phyloP scores from a whole-genome alignment of 2,329 filamentous ascomycete genomes.

The Cladophialophora exuberans region DNA sequence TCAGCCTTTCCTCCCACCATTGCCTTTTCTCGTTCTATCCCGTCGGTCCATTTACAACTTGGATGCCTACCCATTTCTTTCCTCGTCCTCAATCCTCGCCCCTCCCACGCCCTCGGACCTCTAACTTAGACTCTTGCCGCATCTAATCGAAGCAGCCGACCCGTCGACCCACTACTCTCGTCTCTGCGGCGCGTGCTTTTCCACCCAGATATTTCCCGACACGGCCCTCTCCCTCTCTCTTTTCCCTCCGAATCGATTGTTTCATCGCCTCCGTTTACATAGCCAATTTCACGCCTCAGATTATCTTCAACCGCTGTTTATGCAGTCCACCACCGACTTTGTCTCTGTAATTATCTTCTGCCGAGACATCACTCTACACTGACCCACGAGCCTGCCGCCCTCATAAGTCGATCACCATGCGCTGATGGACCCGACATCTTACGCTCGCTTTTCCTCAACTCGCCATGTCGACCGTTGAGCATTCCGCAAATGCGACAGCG shows the following conservation, averaged over 20 bases:
- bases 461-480: slow-evolving; percentile 29
- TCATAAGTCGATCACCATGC: slow-evolving; percentile 21
- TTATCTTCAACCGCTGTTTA: background rate
- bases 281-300: background rate
- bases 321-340: background rate
- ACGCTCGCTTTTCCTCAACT: slow-evolving; percentile 18
- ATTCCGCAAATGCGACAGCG: slow-evolving; percentile 18
- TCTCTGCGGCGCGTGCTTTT: slow-evolving; percentile 18
- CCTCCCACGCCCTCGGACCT: background rate
- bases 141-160: slow-evolving; percentile 6
- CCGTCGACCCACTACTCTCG: too few relatives aligned
- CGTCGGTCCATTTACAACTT: background rate
- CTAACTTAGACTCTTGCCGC: slow-evolving; percentile 1
- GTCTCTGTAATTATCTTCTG: background rate
- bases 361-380: slow-evolving; percentile 1
- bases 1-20: slow-evolving; percentile 5
- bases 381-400: slow-evolving; percentile 5
- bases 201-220: too few relatives aligned
- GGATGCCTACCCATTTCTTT: slow-evolving; percentile 8
- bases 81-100: slow-evolving; percentile 2
- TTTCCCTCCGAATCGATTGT: background rate
- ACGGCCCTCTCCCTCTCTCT: slow-evolving; percentile 1
- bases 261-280: background rate
- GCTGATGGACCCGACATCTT: slow-evolving; percentile 11
- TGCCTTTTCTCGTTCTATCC: background rate